phyloP scores from a whole-genome alignment of 768 basidiomycete genomes.

The Rhizopogon rudus region DNA sequence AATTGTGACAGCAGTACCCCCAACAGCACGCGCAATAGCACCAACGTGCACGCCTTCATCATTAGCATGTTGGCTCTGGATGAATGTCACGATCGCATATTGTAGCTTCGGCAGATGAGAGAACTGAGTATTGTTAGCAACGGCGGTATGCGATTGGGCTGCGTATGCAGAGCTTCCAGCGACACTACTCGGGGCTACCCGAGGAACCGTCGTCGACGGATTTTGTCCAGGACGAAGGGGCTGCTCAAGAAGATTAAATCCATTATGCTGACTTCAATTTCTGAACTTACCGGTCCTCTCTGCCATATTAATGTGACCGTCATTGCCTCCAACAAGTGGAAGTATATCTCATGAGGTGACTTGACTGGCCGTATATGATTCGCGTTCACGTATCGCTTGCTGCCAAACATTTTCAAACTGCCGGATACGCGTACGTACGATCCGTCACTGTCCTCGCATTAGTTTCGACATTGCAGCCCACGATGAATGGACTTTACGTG shows the following conservation, averaged over 20 bases:
- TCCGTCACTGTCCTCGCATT: constrained; percentile 48
- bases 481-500: background rate
- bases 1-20: constrained; percentile 52
- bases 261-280: background rate
- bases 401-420: constrained; percentile 72
- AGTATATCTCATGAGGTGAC: constrained; percentile 75
- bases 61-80: constrained; percentile 39
- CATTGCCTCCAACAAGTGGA: constrained; percentile 76
- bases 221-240: constrained; percentile 29
- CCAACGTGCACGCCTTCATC: constrained; percentile 73
- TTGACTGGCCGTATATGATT: constrained; percentile 63
- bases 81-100: constrained; percentile 61
- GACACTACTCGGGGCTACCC: constrained; percentile 1
- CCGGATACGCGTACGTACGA: constrained; percentile 80
- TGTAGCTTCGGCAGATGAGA: constrained; percentile 55
- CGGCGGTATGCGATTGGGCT: constrained; percentile 23
- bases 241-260: constrained; percentile 12
- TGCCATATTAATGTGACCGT: constrained; percentile 61
- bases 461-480: background rate
- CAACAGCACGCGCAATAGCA: constrained; percentile 63
- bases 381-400: constrained; percentile 79
- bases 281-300: constrained; percentile 56
- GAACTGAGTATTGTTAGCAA: constrained; percentile 37
- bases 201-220: constrained; percentile 8
- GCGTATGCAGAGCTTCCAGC: constrained; percentile 39